Percentiles rank a stretch among this genome's conserved stretches.
These are phyloP conservation scores for Diacronema lutheri DNA, from an alignment of 78 protist genomes.

Conservation along the genomic window DNA sequence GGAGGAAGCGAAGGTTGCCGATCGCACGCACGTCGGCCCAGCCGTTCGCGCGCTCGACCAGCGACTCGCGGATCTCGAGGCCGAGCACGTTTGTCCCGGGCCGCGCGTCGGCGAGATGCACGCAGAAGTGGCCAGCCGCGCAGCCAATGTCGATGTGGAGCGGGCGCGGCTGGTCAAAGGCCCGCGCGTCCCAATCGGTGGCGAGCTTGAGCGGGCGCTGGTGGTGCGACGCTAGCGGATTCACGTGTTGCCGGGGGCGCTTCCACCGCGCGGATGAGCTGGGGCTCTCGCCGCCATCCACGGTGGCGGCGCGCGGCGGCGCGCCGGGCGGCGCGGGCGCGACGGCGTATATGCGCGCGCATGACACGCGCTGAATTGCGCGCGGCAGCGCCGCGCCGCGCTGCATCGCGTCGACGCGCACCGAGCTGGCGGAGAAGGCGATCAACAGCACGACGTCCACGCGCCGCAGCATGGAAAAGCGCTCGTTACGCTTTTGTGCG, in stretches of 20 bases:
- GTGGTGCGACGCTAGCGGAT: not conserved
- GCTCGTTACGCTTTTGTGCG: too few species aligned
- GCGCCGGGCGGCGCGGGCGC: too few species aligned
- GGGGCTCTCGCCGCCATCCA: too few species aligned
- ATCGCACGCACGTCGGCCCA: not conserved
- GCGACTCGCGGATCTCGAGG: not conserved
- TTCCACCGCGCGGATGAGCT: too few species aligned
- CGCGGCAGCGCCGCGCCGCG: too few species aligned
- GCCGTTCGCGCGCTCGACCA: not conserved
- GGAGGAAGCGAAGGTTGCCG: not conserved
- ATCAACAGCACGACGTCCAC: too few species aligned
- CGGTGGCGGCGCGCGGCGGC: too few species aligned
- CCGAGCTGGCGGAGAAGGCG: too few species aligned
- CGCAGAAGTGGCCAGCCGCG: not conserved
- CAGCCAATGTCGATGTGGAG: constrained; percentile 37
- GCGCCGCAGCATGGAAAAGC: too few species aligned
- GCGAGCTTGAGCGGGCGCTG: not conserved
- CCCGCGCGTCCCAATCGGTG: not conserved
- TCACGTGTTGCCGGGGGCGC: constrained; percentile 28
- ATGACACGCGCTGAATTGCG: too few species aligned
- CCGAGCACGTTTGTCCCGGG: constrained; percentile 4
- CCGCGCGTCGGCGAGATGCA: not conserved
- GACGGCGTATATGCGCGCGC: too few species aligned
- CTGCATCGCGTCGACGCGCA: too few species aligned
- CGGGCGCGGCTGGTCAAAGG: not conserved